Conservation (phyloP, 805 yeast species). For the Ogataea neopini region DNA sequence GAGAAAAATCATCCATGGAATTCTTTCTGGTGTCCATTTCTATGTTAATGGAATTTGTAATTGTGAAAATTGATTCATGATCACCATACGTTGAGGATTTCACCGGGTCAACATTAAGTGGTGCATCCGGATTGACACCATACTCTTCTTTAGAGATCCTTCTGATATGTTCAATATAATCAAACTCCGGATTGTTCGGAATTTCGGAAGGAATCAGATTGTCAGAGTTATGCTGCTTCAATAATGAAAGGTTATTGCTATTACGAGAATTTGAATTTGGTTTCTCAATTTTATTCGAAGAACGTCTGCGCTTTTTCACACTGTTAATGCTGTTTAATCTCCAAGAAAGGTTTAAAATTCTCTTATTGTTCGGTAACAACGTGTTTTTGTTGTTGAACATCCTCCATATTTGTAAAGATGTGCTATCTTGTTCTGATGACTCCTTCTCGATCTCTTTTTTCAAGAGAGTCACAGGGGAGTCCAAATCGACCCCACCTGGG, state of each 20-base stretch:
- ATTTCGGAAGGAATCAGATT: conserved; percentile 16
- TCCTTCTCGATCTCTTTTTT: conserved; percentile 34
- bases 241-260: conserved; percentile 18
- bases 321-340: conserved; percentile 35
- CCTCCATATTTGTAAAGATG: conserved; percentile 37
- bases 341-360: conserved; percentile 40
- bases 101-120: conserved; percentile 7
- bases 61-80: conserved; percentile 17
- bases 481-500: conserved; percentile 9
- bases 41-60: conserved; percentile 29
- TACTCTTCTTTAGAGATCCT: conserved; percentile 38
- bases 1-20: conserved; percentile 26
- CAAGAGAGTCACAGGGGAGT: conserved; percentile 23
- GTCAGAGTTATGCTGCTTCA: conserved; percentile 23
- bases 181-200: conserved; percentile 35
- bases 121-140: conserved; percentile 29
- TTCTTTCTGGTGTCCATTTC: conserved; percentile 22
- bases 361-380: conserved; percentile 35
- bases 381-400: conserved; percentile 39
- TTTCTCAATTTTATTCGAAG: conserved; percentile 1
- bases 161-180: conserved; percentile 40
- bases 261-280: conserved; percentile 8
- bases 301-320: conserved; percentile 24
- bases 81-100: conserved; percentile 14
- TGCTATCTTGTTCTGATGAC: conserved; percentile 26